Evolutionary conservation across 305 asterid species (phyloP).

Genomic region (Rubia tinctorum): DNA sequence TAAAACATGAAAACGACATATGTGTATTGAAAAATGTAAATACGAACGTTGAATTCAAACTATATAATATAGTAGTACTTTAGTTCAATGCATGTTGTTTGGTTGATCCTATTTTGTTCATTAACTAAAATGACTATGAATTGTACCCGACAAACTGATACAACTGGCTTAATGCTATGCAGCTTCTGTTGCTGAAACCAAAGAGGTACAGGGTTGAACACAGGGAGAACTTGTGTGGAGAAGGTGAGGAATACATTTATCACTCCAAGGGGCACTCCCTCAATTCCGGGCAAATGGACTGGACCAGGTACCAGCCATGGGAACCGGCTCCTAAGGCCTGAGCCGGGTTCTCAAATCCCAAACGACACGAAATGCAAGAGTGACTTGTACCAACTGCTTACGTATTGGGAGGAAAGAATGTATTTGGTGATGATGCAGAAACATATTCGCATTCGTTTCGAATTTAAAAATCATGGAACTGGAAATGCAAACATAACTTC

Average conservation of each 20-base stretch:
- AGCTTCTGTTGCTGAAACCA: constrained; percentile 91
- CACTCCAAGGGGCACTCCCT: constrained; percentile 96
- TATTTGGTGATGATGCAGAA: background rate
- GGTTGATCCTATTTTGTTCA: no score
- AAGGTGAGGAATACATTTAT: constrained; percentile 92
- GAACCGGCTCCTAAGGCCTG: constrained; percentile 40
- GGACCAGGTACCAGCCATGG: constrained; percentile 92
- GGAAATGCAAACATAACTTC: background rate
- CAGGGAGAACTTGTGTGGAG: constrained; percentile 89
- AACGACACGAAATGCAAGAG: constrained; percentile 3
- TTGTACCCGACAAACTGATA: background rate
- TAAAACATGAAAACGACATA: no score
- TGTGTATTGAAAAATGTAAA: no score
- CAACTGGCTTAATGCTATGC: constrained; percentile 6
- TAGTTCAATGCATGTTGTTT: no score
- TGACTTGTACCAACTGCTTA: no score
- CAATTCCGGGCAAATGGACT: constrained; percentile 91
- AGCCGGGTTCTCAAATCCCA: constrained; percentile 17
- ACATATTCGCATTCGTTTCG: background rate
- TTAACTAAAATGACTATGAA: no score
- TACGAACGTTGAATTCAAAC: no score
- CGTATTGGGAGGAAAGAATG: background rate
- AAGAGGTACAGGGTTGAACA: constrained; percentile 87
- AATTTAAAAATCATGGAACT: no score
- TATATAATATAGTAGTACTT: no score